These are phyloP conservation scores for Tylopilus sp. DNA, from an alignment of 768 basidiomycete genomes.

Conservation along the genomic window DNA sequence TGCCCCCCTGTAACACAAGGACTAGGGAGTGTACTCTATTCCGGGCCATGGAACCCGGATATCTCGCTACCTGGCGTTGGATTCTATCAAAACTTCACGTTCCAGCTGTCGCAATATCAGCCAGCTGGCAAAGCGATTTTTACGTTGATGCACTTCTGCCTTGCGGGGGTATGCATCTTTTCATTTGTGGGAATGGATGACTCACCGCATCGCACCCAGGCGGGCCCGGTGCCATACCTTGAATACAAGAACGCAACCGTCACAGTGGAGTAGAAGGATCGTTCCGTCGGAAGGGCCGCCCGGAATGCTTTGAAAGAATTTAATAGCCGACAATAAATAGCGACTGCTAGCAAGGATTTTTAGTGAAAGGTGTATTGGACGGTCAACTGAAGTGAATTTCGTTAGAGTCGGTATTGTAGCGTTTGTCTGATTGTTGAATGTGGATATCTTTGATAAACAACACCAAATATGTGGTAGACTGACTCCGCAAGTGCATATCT, in stretches of 20 bases:
- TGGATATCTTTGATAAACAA: constrained; percentile 11
- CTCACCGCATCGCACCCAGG: constrained; percentile 10
- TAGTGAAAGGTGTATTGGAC: too few species aligned
- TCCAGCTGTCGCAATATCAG: constrained; percentile 9
- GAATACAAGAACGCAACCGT: constrained; percentile 21
- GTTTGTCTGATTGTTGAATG: constrained; percentile 19
- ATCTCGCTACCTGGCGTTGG: constrained; percentile 1
- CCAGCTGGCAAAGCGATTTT: constrained; percentile 15
- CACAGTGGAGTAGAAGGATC: constrained; percentile 7
- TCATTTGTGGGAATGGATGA: neutral
- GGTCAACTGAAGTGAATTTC: too few species aligned
- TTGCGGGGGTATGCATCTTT: constrained; percentile 10
- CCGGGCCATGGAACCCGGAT: constrained; percentile 16
- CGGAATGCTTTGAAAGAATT: neutral
- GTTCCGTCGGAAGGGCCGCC: neutral
- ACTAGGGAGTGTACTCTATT: constrained; percentile 19
- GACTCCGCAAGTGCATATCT: neutral
- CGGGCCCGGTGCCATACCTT: constrained; percentile 12
- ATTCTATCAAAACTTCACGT: constrained; percentile 22
- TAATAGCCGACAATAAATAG: neutral
- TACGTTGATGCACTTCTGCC: constrained; percentile 15
- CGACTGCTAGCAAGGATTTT: neutral
- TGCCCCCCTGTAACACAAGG: constrained; percentile 14
- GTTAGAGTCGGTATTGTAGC: neutral
- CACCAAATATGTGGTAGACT: neutral